Base-by-base conservation (phyloP, 768 basidiomycete species). In the Polyporus arcularius region DNA sequence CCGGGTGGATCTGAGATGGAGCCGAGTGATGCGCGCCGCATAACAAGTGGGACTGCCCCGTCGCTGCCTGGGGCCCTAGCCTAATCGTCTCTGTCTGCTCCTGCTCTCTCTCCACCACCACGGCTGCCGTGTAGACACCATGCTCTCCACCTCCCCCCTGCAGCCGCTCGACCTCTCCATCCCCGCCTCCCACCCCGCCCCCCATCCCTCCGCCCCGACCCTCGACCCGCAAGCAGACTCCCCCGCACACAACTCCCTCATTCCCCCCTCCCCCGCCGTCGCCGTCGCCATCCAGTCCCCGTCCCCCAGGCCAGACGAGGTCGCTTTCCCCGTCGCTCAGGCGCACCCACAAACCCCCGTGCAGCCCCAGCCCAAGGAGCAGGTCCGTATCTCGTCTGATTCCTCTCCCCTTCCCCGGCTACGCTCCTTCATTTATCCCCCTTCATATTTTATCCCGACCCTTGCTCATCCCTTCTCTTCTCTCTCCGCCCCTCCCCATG, bases 81-180 rank as follows among this genome's bases (percentile, higher is more conserved):
- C 58, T 56, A 50, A 55, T 56, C 46, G 12, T 26, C 58, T 45
- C 41, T 53, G 52, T 31, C 26, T 39, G 9, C 49, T n/a, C 49
- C 56, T 52, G 2, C 54, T 30, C 49, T 46, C 55, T 46, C 57
- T 61, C 67, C 52, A n/a, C 58, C 59, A 41, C 45, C 59, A 16
- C 57, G 28, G 14, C 46, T 15, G 38, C 55, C 16, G 46, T 15
- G 53, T 59, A 57, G 60, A 61, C 42, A 65, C 53, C 47, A 79
- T 76, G 78, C 72, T 79, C 60, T 75, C 75, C 41, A 68, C 76
- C 14, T 72, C 60, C 61, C 78, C 76, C 41, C 78, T 77, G 73
- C 71, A 70, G 31, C 72, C 65, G 41, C 61, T 74, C 32, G 61
- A 58, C 64, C 32, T 68, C 64, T 42, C 59, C 38, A 53, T 58